Conservation (phyloP, 2,329 filamentous ascomycete genomes). For the Periconia sp. region DNA sequence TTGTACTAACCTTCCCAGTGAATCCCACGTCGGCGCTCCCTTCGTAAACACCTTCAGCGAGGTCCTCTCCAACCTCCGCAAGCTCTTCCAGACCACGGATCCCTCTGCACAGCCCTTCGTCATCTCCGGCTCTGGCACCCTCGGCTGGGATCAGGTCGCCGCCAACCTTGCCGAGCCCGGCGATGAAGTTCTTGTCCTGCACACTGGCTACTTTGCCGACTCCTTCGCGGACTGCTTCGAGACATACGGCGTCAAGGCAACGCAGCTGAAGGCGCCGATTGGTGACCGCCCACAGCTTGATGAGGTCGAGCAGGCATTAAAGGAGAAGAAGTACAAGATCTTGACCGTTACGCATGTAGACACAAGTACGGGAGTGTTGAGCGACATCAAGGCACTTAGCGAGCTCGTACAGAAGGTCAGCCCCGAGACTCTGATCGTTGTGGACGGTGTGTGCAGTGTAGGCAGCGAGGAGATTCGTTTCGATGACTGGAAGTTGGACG, state of each 20-base stretch:
- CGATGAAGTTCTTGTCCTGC: conserved; percentile 89
- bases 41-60: conserved; percentile 94
- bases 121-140: conserved; percentile 90
- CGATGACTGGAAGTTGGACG: conserved; percentile 92
- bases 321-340: conserved; percentile 91
- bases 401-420: conserved; percentile 85
- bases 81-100: conserved; percentile 91
- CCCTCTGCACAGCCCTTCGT: conserved; percentile 87
- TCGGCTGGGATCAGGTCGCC: conserved; percentile 97
- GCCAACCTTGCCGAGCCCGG: conserved; percentile 89
- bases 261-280: conserved; percentile 87
- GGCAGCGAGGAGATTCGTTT: conserved; percentile 96
- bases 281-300: conserved; percentile 85
- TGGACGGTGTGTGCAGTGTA: conserved; percentile 97
- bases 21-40: conserved; percentile 88
- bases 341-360: conserved; percentile 97
- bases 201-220: conserved; percentile 97
- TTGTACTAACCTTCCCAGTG: conserved; percentile 58
- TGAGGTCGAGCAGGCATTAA: conserved; percentile 86
- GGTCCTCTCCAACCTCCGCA: conserved; percentile 82
- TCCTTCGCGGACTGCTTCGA: conserved; percentile 91
- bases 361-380: conserved; percentile 94
- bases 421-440: conserved; percentile 87
- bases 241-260: conserved; percentile 88
- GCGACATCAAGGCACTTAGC: conserved; percentile 83